These are phyloP conservation scores for Hibiscus syriacus DNA, from an alignment of 345 rosid genomes.

Conservation along the genomic window DNA sequence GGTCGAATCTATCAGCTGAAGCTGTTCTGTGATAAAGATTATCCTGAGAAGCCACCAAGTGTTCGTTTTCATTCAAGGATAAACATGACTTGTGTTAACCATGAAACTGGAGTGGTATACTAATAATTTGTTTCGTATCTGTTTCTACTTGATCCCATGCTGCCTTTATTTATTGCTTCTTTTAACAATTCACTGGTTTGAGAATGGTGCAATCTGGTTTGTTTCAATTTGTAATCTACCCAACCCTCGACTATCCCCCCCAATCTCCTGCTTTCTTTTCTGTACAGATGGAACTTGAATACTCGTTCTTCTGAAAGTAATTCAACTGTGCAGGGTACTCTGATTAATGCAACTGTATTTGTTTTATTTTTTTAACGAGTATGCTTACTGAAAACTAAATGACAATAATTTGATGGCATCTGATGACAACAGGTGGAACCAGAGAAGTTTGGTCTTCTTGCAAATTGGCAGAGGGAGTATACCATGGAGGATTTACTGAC, in stretches of 20 bases:
- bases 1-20: no score
- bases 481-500: slow-evolving; percentile 72
- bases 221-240: no score
- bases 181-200: neutral
- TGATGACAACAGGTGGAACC: slow-evolving; percentile 49
- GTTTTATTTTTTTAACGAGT: neutral
- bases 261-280: neutral
- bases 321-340: no score
- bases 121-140: neutral
- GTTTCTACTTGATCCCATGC: neutral
- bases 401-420: no score
- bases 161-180: neutral
- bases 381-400: neutral
- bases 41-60: no score
- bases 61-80: no score
- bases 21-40: no score
- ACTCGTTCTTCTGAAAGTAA: neutral
- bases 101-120: no score
- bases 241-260: no score
- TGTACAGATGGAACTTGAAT: neutral
- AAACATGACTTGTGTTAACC: no score
- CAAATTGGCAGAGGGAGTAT: no score
- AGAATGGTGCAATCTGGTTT: neutral
- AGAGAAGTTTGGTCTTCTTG: slow-evolving; percentile 59
- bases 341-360: neutral